Base-by-base conservation (phyloP, 768 basidiomycete species). In the Sporobolomyces phaffii region DNA sequence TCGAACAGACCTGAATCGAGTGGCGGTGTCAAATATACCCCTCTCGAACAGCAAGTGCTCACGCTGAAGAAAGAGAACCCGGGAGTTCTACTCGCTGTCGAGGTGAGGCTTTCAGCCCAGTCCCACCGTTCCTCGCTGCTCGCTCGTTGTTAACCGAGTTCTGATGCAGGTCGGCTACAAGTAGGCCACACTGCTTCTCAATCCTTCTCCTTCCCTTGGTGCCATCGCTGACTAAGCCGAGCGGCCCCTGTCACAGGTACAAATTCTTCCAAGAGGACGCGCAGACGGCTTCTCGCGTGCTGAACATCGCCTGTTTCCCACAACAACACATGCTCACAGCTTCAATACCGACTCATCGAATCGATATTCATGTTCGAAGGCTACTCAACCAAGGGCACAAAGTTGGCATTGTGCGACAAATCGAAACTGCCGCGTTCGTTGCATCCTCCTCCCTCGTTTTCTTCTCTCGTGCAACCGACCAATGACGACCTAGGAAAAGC, bases 191-290 rank as follows among this genome's bases (percentile, higher is more conserved):
- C n/a, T n/a, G n/a, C n/a, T n/a, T n/a, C n/a, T n/a, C n/a, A n/a
- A n/a, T n/a, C n/a, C n/a, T n/a, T n/a, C n/a, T n/a, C n/a, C n/a
- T n/a, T n/a, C n/a, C n/a, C n/a, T n/a, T n/a, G n/a, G n/a, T n/a
- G n/a, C n/a, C n/a, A n/a, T n/a, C n/a, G n/a, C n/a, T n/a, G n/a
- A n/a, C n/a, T n/a, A n/a, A n/a, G n/a, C n/a, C n/a, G n/a, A n/a
- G n/a, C n/a, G n/a, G n/a, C n/a, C n/a, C n/a, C 33, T 26, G 10
- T 5, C 2, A 28, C 64, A 73, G 62, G 40, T 74, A 68, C 67
- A 75, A 81, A 59, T 91, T 93, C 76, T 91, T 86, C 73, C 87
- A 85, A 53, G 86, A 91, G 26, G 91, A 92, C 73, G 91, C 91
- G 1, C 43, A 54, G 13, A n/a, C 40, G 56, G 65, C 68, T 20